Evolutionary conservation across 306 rosid species (phyloP), one percentile per base, ranked within the genome.

Genomic region (Fagus crenata): DNA sequence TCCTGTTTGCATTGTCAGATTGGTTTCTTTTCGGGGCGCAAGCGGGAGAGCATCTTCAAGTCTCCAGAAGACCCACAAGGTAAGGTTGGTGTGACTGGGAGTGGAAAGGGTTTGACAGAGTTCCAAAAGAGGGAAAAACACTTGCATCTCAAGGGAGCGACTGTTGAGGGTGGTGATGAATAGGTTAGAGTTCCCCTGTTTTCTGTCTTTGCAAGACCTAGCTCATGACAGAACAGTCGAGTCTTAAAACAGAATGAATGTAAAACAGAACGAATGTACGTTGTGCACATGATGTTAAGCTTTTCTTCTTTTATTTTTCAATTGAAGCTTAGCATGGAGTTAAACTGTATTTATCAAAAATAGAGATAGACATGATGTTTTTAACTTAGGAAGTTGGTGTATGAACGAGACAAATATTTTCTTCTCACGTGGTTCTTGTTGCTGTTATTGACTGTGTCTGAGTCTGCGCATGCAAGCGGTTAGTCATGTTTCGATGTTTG

Each of bases 61-160:
- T 95, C 99, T 82, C 99, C 99, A 0, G 99, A 95, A 11, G 99
- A 95, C 83, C 97, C 99, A 28, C 51, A 76, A 0, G 99, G 99
- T 51, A 95, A 95, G 91, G 99, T 95, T 83, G 99, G 99, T 58
- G 99, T 92, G 82, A 95, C 99, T 15, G 97, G 99, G 64, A 95
- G 99, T 76, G 99, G 99, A 28, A 95, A 95, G 88, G 99, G 99
- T 75, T 87, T 95, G 89, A 95, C 99, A 1, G 99, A 90, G 39
- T 95, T 95, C 77, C 99, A 95, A 69, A 92, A 88, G 85, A 90
- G 99, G 81, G 99, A 92, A 32, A 95, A 95, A 53, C 97, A 92
- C 86, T 92, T 95, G 85, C 99, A 95, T 77, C 97, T 95, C 75
- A 95, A 92, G 89, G 99, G 92, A 37, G 99, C 93, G 42, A 37